Evolutionary conservation across 2,329 filamentous ascomycete species (phyloP).

Genomic region (Dothistroma septosporum): DNA sequence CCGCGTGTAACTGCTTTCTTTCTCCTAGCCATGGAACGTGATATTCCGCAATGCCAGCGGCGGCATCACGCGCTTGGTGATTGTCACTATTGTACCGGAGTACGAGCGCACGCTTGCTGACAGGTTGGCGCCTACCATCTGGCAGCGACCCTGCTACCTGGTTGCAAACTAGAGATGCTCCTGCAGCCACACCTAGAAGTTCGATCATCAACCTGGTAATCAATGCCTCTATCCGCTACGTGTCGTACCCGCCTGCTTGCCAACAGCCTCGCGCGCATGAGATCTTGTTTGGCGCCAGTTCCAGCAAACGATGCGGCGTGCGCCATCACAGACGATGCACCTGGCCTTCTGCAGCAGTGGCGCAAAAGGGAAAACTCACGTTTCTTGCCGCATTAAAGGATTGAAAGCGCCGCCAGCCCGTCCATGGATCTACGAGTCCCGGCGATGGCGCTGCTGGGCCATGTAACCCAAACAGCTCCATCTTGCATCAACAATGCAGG

Average conservation of each 20-base stretch:
- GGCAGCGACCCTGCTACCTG: slow-evolving; percentile 27
- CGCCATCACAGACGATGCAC: slow-evolving; percentile 13
- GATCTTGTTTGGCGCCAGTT: slow-evolving; percentile 12
- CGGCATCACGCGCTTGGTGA: slow-evolving; percentile 15
- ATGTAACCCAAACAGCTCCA: slow-evolving; percentile 18
- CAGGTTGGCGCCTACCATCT: slow-evolving; percentile 23
- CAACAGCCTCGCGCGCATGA: slow-evolving; percentile 12
- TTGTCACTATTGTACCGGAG: slow-evolving; percentile 21
- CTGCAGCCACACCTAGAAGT: slow-evolving; percentile 33
- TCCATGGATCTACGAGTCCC: slow-evolving; percentile 17
- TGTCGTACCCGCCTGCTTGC: slow-evolving; percentile 15
- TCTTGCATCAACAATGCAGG: slow-evolving; percentile 21
- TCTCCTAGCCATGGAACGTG: slow-evolving; percentile 12
- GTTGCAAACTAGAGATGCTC: slow-evolving; percentile 20
- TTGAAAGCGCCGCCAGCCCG: slow-evolving; percentile 10
- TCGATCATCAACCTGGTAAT: slow-evolving; percentile 20
- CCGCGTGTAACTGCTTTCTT: slow-evolving; percentile 16
- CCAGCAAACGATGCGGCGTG: slow-evolving; percentile 8
- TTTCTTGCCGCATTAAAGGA: slow-evolving; percentile 9
- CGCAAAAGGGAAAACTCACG: slow-evolving; percentile 21
- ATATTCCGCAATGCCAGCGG: slow-evolving; percentile 7
- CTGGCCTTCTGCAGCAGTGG: slow-evolving; percentile 22
- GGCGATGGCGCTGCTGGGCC: slow-evolving; percentile 19
- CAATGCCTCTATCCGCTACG: slow-evolving; percentile 18
- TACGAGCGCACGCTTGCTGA: slow-evolving; percentile 27